phyloP scores from a whole-genome alignment of 2,329 filamentous ascomycete species.

The Coniochaeta sp. region DNA sequence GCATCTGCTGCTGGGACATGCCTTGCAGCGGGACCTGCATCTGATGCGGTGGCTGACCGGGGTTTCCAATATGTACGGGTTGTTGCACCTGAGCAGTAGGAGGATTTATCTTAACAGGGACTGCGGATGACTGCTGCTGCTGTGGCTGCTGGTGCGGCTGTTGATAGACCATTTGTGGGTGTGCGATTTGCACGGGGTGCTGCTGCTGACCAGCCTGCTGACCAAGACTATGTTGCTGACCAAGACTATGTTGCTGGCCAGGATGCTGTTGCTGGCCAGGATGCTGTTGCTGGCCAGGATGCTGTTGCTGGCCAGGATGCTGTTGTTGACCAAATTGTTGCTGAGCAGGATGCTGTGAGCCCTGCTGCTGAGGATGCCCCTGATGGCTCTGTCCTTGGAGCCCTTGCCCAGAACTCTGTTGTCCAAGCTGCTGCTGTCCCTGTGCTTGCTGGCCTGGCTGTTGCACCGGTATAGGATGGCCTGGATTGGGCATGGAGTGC shows the following conservation, averaged over 20 bases:
- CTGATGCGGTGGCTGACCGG: neutral
- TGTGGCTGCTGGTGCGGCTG: neutral
- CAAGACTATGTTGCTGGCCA: neutral
- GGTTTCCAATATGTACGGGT: neutral
- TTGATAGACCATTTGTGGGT: neutral
- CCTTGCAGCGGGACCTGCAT: neutral
- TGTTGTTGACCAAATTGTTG: neutral
- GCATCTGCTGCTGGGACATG: neutral
- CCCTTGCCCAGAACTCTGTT: neutral
- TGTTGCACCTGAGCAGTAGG: neutral
- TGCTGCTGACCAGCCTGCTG: neutral
- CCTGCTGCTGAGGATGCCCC: neutral
- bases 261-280: neutral
- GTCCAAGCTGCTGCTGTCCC: neutral
- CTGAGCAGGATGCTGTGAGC: neutral
- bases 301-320: neutral
- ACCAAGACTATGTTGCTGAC: neutral
- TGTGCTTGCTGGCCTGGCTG: neutral
- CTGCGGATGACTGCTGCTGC: neutral
- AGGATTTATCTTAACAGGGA: neutral
- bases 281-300: neutral
- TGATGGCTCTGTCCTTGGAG: neutral
- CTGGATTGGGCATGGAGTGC: neutral
- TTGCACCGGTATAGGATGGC: neutral
- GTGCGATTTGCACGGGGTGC: neutral